A percentile compares a stretch with the other conserved stretches of the same genome.
These are phyloP conservation scores for Ogataea kodamae DNA, from an alignment of 805 yeast genomes.

Conservation along the genomic window DNA sequence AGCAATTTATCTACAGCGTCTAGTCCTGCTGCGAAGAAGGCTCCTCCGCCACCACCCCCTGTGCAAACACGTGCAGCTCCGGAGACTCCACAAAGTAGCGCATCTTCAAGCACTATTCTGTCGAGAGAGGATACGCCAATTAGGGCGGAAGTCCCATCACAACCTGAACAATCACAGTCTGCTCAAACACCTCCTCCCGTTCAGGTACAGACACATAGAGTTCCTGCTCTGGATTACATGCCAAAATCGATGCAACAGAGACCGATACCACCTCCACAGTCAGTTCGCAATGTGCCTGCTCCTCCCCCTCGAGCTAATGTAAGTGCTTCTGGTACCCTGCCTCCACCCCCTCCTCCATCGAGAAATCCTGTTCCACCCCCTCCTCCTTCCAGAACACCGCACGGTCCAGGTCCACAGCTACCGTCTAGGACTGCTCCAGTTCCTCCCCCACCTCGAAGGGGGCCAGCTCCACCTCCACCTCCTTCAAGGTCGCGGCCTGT, in stretches of 20 bases:
- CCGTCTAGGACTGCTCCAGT: constrained; percentile 30
- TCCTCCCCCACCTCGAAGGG: constrained; percentile 33
- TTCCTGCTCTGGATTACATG: constrained; percentile 21
- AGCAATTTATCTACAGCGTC: constrained; percentile 2
- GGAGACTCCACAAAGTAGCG: constrained; percentile 9
- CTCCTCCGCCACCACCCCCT: constrained; percentile 39
- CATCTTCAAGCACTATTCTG: constrained; percentile 3
- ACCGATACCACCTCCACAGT: constrained; percentile 1
- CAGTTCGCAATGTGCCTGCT: constrained; percentile 19
- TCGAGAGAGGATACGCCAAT: constrained; percentile 8
- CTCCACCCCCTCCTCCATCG: constrained; percentile 27
- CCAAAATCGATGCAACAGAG: constrained; percentile 15
- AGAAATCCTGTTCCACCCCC: constrained; percentile 36
- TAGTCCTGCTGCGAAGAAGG: constrained; percentile 30
- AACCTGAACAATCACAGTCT: constrained; percentile 1
- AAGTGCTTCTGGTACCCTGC: constrained; percentile 24
- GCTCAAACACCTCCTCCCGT: constrained; percentile 16
- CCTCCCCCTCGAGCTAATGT: constrained; percentile 24
- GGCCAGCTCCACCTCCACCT: constrained; percentile 45
- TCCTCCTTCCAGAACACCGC: constrained; percentile 25
- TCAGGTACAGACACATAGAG: constrained; percentile 28
- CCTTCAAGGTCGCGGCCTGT: constrained; percentile 33
- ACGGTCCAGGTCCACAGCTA: constrained; percentile 24
- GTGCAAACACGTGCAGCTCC: constrained; percentile 18
- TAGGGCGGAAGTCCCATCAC: not conserved